A percentile compares a stretch with the other conserved stretches of the same genome.
Conservation (phyloP, 2,329 filamentous ascomycete genomes). For the Colletotrichum sp. region DNA sequence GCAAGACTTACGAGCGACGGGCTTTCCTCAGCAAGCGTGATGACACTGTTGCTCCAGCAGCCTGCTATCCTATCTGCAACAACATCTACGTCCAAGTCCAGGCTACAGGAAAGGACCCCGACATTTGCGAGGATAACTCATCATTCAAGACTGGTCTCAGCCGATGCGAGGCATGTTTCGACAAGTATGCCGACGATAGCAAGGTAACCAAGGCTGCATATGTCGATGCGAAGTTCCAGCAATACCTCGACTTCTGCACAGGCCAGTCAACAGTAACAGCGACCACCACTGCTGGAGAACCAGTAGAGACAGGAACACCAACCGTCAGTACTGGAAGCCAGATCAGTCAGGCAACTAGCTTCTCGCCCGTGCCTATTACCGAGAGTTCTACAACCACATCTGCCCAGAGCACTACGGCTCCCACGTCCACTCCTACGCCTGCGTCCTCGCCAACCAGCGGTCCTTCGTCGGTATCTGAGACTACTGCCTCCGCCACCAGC, state of each 20-base stretch:
- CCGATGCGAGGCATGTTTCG: conserved; percentile 49
- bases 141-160: conserved; percentile 42
- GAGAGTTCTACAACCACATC: not conserved
- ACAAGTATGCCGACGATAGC: not conserved
- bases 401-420: not conserved
- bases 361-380: conserved; percentile 11
- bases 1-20: conserved; percentile 21
- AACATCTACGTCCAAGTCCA: conserved; percentile 51
- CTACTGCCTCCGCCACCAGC: not conserved
- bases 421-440: not conserved
- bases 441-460: not conserved
- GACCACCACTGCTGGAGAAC: conserved; percentile 25
- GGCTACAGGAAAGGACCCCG: conserved; percentile 47
- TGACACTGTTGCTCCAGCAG: conserved; percentile 41
- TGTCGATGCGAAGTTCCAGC: not conserved
- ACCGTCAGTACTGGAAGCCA: conserved; percentile 21
- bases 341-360: not conserved
- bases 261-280: conserved; percentile 25
- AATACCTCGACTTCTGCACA: conserved; percentile 53
- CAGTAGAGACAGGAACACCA: conserved; percentile 25
- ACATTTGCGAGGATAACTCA: conserved; percentile 52
- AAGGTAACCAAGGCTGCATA: not conserved
- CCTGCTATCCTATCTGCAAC: conserved; percentile 61
- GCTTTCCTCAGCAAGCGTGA: conserved; percentile 42
- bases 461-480: not conserved